A percentile compares a stretch with the other conserved stretches of the same genome.
phyloP scores from a whole-genome alignment of 2,329 filamentous ascomycete species.

The Phialophora macrospora region DNA sequence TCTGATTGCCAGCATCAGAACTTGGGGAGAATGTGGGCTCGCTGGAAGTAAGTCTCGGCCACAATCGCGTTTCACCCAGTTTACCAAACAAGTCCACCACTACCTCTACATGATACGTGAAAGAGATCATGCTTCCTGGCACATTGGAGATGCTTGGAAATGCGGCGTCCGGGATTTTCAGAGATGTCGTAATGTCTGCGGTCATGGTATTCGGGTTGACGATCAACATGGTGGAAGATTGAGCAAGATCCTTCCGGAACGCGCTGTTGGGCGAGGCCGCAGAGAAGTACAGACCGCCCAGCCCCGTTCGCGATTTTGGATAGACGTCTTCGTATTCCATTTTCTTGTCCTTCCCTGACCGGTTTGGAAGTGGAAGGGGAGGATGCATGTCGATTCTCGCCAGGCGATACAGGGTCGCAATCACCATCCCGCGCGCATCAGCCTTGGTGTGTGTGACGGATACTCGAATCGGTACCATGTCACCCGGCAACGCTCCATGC shows the following conservation, averaged over 20 bases:
- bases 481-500: conserved; percentile 83
- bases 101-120: conserved; percentile 92
- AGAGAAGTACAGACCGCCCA: conserved; percentile 83
- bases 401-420: conserved; percentile 89
- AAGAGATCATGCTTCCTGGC: conserved; percentile 91
- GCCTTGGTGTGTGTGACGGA: conserved; percentile 85
- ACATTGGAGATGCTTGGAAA: conserved; percentile 92
- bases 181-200: conserved; percentile 77
- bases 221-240: conserved; percentile 85
- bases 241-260: conserved; percentile 93
- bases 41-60: conserved; percentile 57
- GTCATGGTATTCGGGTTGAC: conserved; percentile 80
- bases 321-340: conserved; percentile 82
- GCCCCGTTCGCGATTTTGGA: conserved; percentile 81
- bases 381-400: conserved; percentile 84
- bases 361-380: conserved; percentile 62
- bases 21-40: conserved; percentile 44
- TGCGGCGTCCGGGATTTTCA: conserved; percentile 84
- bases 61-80: conserved; percentile 72
- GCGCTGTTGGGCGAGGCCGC: conserved; percentile 85
- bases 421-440: conserved; percentile 83
- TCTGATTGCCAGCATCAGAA: conserved; percentile 44
- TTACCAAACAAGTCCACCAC: conserved; percentile 91
- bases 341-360: conserved; percentile 66
- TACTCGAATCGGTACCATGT: conserved; percentile 78